Base-by-base conservation (phyloP, 257 asterid species). In the Nicotiana undulata region DNA sequence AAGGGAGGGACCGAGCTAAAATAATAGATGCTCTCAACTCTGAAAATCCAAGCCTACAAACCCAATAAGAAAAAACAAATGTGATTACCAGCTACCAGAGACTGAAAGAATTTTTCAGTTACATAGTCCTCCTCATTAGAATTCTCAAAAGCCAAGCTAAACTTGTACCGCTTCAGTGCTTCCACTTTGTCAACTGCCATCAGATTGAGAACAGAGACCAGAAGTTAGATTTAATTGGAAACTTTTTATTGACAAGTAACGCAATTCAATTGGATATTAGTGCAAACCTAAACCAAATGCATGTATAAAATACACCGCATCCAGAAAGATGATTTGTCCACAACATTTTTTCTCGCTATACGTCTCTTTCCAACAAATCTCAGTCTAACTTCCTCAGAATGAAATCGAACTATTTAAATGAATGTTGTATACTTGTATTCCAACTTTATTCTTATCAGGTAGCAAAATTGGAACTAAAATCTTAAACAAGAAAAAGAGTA, bases 91-190 rank as follows among this genome's bases (percentile, higher is more conserved):
- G 99, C 97, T 82, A 95, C 99, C 77, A 95, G 97, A 52, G 98
- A 92, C 89, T 95, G 98, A 86, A 93, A 95, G 85, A 86, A 95
- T 74, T 95, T 95, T 65, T 95, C 99, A 6, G 99, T 95, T 58
- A 95, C 99, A 85, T 95, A 95, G 87, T 95, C 99, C 88, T 95
- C 98, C 86, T 91, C 98, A 32, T 92, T 95, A 63, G 99, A 95
- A 88, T 95, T 95, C 88, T 95, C 99, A 83, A 95, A 95, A 76
- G 99, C 97, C 92, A 95, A 91, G 91, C 99, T 92, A 86, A 95
- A 95, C 81, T 88, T 93, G 88, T 95, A 95, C 63, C 63, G 90
- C 92, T 77, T 92, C 91, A 95, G 85, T 26, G 97, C 68, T 82
- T 87, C 90, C 84, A 95, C 92, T 83, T 95, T 95, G 88, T 95